phyloP scores from a whole-genome alignment of 192 early-diverging fungal species.

The Gonapodya sp. region DNA sequence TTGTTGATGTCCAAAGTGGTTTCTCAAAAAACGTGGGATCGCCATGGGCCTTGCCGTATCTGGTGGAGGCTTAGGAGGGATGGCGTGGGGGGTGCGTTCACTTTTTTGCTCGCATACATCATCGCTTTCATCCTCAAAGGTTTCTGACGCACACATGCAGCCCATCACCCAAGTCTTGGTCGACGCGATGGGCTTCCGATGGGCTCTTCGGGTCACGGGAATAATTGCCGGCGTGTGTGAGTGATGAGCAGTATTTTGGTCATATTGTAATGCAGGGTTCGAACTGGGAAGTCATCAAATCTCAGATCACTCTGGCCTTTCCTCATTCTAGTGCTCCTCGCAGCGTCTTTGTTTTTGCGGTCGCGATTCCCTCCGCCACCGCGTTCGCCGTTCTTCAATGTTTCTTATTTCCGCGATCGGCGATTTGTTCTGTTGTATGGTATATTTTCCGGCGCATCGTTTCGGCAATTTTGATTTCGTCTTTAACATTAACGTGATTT shows the following conservation, averaged over 20 bases:
- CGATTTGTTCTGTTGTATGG: neutral
- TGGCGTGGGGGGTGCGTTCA: constrained; percentile 22
- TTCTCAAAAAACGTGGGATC: constrained; percentile 47
- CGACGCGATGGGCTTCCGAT: constrained; percentile 41
- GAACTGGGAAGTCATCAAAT: neutral
- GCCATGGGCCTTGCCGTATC: constrained; percentile 65
- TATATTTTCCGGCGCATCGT: neutral
- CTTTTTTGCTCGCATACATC: no score
- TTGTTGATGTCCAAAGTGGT: no score
- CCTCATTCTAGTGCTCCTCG: neutral
- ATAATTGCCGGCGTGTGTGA: constrained; percentile 28
- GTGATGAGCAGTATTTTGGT: neutral
- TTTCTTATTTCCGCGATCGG: neutral
- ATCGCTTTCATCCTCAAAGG: no score
- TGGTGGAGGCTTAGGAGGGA: constrained; percentile 64
- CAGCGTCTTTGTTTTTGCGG: neutral
- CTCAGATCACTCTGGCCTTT: neutral
- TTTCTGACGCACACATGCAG: no score
- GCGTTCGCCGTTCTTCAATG: neutral
- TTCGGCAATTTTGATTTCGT: neutral
- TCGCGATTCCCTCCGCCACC: neutral
- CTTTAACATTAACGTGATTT: neutral
- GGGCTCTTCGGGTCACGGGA: constrained; percentile 61
- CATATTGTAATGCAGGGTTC: neutral
- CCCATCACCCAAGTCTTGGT: constrained; percentile 50